phyloP scores from a whole-genome alignment of 1,284 basidiomycete genomes.

The Rugosomyces carneus region DNA sequence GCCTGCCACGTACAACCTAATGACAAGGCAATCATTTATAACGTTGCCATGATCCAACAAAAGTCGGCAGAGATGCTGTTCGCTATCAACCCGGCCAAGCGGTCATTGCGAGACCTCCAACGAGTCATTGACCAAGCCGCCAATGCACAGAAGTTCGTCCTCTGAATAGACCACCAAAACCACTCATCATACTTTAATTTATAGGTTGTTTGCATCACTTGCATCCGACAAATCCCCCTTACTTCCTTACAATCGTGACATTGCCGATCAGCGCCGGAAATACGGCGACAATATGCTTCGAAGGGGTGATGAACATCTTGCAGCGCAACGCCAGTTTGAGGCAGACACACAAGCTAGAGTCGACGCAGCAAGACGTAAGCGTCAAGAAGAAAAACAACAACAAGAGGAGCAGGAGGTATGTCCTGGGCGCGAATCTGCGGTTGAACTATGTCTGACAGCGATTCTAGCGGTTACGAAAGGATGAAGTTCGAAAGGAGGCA shows the following conservation, averaged over 20 bases:
- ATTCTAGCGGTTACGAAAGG: slow-evolving; percentile 46
- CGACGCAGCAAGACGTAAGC: slow-evolving; percentile 63
- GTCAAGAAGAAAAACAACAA: slow-evolving; percentile 61
- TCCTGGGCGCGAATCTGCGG: slow-evolving; percentile 3
- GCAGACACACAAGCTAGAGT: slow-evolving; percentile 65
- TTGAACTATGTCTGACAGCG: slow-evolving; percentile 1
- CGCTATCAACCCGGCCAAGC: slow-evolving; percentile 63
- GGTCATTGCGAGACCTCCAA: slow-evolving; percentile 75
- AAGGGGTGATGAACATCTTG: slow-evolving; percentile 72
- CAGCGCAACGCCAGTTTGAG: slow-evolving; percentile 72
- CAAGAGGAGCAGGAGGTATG: slow-evolving; percentile 55
- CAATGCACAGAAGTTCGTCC: slow-evolving; percentile 80
- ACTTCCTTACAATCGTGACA: slow-evolving; percentile 80
- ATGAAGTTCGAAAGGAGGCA: slow-evolving; percentile 53
- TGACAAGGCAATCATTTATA: slow-evolving; percentile 87
- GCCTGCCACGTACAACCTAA: slow-evolving; percentile 76
- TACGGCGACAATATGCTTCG: slow-evolving; percentile 84
- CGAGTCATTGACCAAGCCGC: slow-evolving; percentile 75
- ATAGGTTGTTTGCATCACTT: slow-evolving; percentile 76
- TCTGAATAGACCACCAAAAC: background rate
- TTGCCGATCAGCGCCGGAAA: slow-evolving; percentile 82
- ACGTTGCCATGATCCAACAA: slow-evolving; percentile 95
- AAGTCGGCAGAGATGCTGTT: slow-evolving; percentile 88
- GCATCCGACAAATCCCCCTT: slow-evolving; percentile 64
- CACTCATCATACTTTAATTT: background rate